phyloP scores from a whole-genome alignment of 2,329 filamentous ascomycete genomes.

The Elsinoe necatrix region DNA sequence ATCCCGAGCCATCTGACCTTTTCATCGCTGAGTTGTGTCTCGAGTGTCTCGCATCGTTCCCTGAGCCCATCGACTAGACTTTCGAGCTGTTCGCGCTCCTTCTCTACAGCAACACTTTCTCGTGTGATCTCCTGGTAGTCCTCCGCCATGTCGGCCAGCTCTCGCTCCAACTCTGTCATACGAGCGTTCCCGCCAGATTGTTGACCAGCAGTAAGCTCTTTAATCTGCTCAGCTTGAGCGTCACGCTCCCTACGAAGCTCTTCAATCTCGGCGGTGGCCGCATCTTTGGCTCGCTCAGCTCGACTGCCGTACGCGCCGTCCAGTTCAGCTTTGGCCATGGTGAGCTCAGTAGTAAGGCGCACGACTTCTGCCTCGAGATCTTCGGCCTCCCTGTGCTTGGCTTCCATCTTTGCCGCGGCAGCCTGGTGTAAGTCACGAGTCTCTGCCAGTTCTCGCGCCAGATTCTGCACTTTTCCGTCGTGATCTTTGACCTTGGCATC shows the following conservation, averaged over 20 bases:
- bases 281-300: constrained; percentile 59
- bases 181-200: constrained; percentile 20
- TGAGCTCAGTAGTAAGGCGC: constrained; percentile 65
- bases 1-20: constrained; percentile 57
- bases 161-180: constrained; percentile 48
- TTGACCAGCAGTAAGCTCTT: constrained; percentile 28
- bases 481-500: constrained; percentile 26
- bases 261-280: constrained; percentile 42
- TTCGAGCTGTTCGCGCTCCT: constrained; percentile 59
- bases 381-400: constrained; percentile 25
- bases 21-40: constrained; percentile 58
- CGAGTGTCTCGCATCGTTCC: constrained; percentile 55
- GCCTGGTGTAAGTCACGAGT: constrained; percentile 22
- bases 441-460: constrained; percentile 22
- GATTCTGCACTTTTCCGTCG: constrained; percentile 6
- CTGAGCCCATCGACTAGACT: constrained; percentile 53
- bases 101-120: constrained; percentile 61
- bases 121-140: constrained; percentile 65
- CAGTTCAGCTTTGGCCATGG: constrained; percentile 83
- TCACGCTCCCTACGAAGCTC: constrained; percentile 33
- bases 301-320: constrained; percentile 86
- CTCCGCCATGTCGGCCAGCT: constrained; percentile 57
- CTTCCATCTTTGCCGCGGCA: constrained; percentile 18
- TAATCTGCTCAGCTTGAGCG: constrained; percentile 34
- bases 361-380: constrained; percentile 55